Percentiles rank a stretch among this genome's conserved stretches.
Evolutionary conservation across 148 eudicot species (phyloP).

Genomic region (Mesembryanthemum crystallinum): DNA sequence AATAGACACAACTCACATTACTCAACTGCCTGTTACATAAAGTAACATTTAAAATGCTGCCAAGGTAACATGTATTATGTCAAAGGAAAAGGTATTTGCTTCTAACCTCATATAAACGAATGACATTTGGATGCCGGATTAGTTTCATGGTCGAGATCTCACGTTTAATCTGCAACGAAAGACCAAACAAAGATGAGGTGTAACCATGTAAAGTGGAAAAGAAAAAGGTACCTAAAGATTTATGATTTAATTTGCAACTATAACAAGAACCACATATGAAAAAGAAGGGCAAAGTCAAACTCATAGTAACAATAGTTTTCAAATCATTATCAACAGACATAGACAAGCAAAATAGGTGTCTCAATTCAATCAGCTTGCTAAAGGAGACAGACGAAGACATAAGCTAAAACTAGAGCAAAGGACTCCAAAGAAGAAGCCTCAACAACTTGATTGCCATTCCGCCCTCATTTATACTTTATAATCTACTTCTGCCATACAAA

Average conservation of each 20-base stretch:
- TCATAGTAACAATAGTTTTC: not conserved
- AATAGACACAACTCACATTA: not conserved
- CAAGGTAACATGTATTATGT: not conserved
- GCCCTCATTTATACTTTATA: not conserved
- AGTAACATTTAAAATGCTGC: not conserved
- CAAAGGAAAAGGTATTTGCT: slow-evolving; percentile 7
- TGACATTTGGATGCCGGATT: slow-evolving; percentile 86
- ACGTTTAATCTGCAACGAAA: slow-evolving; percentile 73
- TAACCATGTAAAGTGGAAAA: not conserved
- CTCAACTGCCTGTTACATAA: too few relatives aligned
- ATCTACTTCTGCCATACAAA: slow-evolving; percentile 1
- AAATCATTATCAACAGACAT: not conserved
- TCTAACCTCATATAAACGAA: slow-evolving; percentile 79
- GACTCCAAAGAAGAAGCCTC: not conserved
- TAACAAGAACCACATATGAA: not conserved
- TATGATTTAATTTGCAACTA: not conserved
- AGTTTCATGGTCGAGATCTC: slow-evolving; percentile 94
- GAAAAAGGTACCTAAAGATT: not conserved
- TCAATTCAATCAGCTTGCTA: not conserved
- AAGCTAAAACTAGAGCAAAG: not conserved
- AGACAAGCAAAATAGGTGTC: not conserved
- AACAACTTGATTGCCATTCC: not conserved
- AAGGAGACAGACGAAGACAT: not conserved
- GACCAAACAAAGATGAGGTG: slow-evolving; percentile 4
- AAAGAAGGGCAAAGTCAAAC: not conserved